Evolutionary conservation across 495 filamentous ascomycete species (phyloP).

Genomic region (Penicillium ucsense): DNA sequence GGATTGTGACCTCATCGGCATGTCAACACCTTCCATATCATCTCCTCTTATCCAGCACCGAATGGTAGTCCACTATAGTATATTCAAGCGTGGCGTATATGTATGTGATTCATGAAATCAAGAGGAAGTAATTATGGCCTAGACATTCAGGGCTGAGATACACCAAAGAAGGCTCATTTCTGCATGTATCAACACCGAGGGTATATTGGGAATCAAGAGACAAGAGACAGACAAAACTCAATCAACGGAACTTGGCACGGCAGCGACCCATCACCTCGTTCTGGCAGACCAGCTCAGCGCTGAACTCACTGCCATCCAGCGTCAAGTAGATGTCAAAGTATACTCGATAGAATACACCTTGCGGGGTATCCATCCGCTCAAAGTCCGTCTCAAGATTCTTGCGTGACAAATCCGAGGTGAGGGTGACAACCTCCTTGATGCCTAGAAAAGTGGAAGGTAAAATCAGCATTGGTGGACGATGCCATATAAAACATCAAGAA

Average conservation of each 20-base stretch:
- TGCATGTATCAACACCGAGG: background rate
- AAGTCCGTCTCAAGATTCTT: conserved; percentile 99
- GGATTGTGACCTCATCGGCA: too few species aligned
- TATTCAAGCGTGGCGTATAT: too few species aligned
- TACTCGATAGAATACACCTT: conserved; percentile 92
- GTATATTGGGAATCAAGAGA: background rate
- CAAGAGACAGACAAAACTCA: background rate
- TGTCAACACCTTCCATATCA: too few species aligned
- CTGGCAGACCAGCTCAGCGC: conserved; percentile 94
- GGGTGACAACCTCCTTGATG: conserved; percentile 98
- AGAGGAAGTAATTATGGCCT: too few species aligned
- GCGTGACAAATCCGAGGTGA: conserved; percentile 90
- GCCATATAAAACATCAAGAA: background rate
- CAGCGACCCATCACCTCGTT: conserved; percentile 98
- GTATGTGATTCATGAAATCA: too few species aligned
- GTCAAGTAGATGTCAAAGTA: conserved; percentile 85
- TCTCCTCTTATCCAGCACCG: too few species aligned
- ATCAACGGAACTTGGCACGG: conserved; percentile 67
- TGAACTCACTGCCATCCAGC: conserved; percentile 94
- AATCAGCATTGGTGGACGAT: background rate
- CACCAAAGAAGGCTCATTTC: too few species aligned
- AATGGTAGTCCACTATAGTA: too few species aligned
- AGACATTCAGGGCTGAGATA: too few species aligned
- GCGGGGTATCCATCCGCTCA: conserved; percentile 97
- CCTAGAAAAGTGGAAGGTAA: conserved; percentile 39